A percentile compares a stretch with the other conserved stretches of the same genome.
phyloP scores from a whole-genome alignment of 352 stramenopile species.

The Globisporangium iwayamae region DNA sequence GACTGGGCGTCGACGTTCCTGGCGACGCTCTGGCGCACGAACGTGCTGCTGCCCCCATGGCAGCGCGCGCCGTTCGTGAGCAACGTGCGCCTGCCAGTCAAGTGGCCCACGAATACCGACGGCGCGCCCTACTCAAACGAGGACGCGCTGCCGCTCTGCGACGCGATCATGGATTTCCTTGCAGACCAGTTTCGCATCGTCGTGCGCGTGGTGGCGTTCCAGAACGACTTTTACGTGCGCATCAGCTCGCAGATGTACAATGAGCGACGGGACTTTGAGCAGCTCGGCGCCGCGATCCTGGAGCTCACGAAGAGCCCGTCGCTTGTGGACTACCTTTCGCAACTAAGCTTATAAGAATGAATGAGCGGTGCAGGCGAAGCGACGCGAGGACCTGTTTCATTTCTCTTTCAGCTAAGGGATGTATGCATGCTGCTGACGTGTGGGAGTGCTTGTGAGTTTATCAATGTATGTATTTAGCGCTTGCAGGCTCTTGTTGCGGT shows the following conservation, averaged over 20 bases:
- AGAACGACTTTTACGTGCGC: slow-evolving; percentile 66
- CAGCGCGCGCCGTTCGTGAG: slow-evolving; percentile 80
- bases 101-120: slow-evolving; percentile 44
- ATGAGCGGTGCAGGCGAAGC: too few relatives aligned
- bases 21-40: slow-evolving; percentile 68
- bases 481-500: neutral
- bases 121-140: slow-evolving; percentile 53
- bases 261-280: slow-evolving; percentile 75
- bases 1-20: slow-evolving; percentile 79
- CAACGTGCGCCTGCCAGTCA: slow-evolving; percentile 73
- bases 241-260: slow-evolving; percentile 88
- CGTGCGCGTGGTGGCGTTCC: slow-evolving; percentile 66
- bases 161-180: slow-evolving; percentile 79
- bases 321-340: slow-evolving; percentile 57
- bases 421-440: too few relatives aligned
- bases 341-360: slow-evolving; percentile 52
- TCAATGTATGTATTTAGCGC: neutral
- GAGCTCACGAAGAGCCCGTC: slow-evolving; percentile 68
- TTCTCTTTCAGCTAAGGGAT: too few relatives aligned
- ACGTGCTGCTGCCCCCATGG: slow-evolving; percentile 66
- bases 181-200: slow-evolving; percentile 70
- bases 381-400: neutral
- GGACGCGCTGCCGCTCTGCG: slow-evolving; percentile 58
- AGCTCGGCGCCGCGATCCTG: slow-evolving; percentile 64
- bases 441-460: neutral